Base-by-base conservation (phyloP, 345 rosid species). In the Salix viminalis region DNA sequence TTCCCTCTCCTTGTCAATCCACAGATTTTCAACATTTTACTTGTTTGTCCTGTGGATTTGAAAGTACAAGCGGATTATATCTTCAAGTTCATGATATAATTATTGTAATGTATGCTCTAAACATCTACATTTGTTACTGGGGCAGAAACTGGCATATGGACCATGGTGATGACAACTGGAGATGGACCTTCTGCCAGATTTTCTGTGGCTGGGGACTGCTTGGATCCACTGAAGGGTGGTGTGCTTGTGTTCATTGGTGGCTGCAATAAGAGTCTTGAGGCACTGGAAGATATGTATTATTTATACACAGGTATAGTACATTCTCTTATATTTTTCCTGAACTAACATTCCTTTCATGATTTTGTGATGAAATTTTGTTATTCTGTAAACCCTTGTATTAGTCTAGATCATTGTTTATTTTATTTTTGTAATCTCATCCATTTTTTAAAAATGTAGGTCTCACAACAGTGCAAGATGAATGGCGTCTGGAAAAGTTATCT, bases 131-230 rank as follows among this genome's bases (percentile, higher is more conserved):
- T 48, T 7, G 39, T 71, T 28, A 56, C 50, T 30, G 26, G 10
- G 85, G 84, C 88, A 96, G 99, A 96, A 67, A 79, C 92, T 48
- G 94, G 94, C 60, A 26, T 90, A 21, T 96, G 98, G 98, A 91
- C 94, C 44, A 90, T 86, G 79, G 85, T 89, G 79, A 82, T 86
- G 48, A 88, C 97, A 64, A 79, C 77, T 2, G 95, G 97, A 56
- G 89, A 88, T 80, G 96, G 95, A 54, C 99, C 99, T 73, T 92
- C 93, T 75, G 92, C 99, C 28, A 96, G 97, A 84, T 96, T 96
- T 85, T 94, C 99, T 67, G 87, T 92, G 50, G 89, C 97, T 18
- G 97, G 98, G 82, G 99, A 90, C 75, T 90, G 90, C 82, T 88
- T 94, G 84, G 96, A 92, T 88, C 99, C 98, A 6, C 77, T 86